Base-by-base conservation (phyloP, 2,329 filamentous ascomycete genomes). In the Alternaria postmessia region DNA sequence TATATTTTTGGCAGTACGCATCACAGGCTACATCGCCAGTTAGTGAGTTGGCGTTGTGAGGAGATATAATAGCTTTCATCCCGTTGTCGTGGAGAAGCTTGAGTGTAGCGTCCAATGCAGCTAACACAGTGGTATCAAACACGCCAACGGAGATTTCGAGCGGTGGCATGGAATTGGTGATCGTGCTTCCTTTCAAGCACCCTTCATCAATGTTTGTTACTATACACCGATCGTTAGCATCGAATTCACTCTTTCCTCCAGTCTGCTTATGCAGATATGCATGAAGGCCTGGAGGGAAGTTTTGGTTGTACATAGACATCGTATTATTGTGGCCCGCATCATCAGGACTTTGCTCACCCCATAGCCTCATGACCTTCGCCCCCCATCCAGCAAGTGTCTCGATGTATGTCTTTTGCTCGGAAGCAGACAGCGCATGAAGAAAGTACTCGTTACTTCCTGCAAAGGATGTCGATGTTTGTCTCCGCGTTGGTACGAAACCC, bases 41-140 rank as follows among this genome's bases (percentile, higher is more conserved):
- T 9, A 48, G 20, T 48, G 46, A 34, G 9, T 48, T 48, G 20
- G 46, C 46, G 30, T 48, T 48, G 1, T 48, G 46, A 1, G 30
- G 46, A 36, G 46, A 48, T 34, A 48, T 48, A 30, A 48, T 48
- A 4, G 46, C 46, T 14, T 48, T 48, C 46, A 48, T 48, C 5
- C 30, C 46, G 18, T 48, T 48, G 30, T 48, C 30, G 20, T 48
- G 30, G 7, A 48, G 18, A 2, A 48, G 46, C 16, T 36, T 36
- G 4, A 48, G 46, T 3, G 46, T 48, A 4, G 22, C 46, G 30
- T 48, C 46, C 7, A 48, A 20, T 18, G 20, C 32, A 34, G 12
- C 46, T 24, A 48, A 22, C 3, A 36, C 46, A 34, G 46, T 48
- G 4, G 7, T 24, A 24, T 48, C 30, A 16, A 34, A 48, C 1